Conservation (phyloP, 768 basidiomycete genomes). For the Boletus fagicola region DNA sequence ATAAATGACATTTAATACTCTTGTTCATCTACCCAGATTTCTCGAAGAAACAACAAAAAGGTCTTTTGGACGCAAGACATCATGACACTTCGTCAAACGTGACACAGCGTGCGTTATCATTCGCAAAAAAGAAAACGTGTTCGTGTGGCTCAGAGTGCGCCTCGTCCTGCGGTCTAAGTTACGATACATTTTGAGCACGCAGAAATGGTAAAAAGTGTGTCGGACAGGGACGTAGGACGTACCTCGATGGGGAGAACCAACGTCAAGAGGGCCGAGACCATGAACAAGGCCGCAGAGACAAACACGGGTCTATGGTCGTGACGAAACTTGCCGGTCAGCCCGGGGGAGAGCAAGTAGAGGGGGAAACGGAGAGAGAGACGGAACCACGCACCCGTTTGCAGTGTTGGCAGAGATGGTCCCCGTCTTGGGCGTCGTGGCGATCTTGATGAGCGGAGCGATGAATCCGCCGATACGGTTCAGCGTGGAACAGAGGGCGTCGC, state of each 20-base stretch:
- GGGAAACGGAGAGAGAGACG: too few species aligned
- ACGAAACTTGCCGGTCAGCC: background rate
- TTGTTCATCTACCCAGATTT: background rate
- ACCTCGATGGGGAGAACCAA: slow-evolving; percentile 50
- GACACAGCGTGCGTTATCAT: background rate
- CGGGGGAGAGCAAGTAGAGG: background rate
- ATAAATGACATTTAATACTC: background rate
- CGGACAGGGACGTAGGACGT: background rate
- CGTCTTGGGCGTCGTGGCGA: slow-evolving; percentile 37
- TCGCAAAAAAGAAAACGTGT: too few species aligned
- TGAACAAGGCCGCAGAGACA: slow-evolving; percentile 46
- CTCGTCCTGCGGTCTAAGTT: slow-evolving; percentile 27
- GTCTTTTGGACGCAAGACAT: background rate
- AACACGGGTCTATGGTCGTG: slow-evolving; percentile 38
- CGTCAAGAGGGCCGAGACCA: slow-evolving; percentile 41
- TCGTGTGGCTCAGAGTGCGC: background rate
- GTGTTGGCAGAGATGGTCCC: slow-evolving; percentile 31
- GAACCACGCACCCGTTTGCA: slow-evolving; percentile 36
- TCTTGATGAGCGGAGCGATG: slow-evolving; percentile 49
- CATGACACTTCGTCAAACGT: background rate
- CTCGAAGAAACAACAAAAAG: background rate
- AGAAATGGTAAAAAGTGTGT: background rate
- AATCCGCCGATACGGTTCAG: slow-evolving; percentile 50
- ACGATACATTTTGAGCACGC: background rate
- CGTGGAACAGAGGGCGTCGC: slow-evolving; percentile 47